Evolutionary conservation across 2,329 filamentous ascomycete species (phyloP).

Genomic region (Colletotrichum liriopes): DNA sequence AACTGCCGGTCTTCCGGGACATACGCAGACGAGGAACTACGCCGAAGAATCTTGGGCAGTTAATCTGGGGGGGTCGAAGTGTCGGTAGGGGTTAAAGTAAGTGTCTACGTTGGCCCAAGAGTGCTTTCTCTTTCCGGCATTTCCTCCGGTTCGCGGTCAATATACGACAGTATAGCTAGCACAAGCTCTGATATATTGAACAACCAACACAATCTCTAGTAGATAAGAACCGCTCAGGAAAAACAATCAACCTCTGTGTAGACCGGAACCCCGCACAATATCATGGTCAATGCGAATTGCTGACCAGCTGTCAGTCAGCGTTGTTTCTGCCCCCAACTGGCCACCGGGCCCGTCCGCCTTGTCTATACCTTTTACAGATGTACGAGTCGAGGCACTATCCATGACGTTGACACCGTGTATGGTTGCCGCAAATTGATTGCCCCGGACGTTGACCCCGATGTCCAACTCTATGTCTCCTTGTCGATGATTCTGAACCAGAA

Average conservation of each 20-base stretch:
- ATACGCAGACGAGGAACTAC: not conserved
- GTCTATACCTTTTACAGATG: not conserved
- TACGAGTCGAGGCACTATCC: slow-evolving; percentile 1
- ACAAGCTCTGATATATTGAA: not conserved
- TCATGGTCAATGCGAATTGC: slow-evolving; percentile 11
- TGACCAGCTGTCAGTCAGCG: not conserved
- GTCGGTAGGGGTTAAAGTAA: not conserved
- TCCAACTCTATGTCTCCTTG: not conserved
- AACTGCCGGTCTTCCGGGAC: not conserved
- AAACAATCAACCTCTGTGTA: not conserved
- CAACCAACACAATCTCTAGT: not conserved
- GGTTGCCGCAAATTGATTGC: slow-evolving; percentile 10
- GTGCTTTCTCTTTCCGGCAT: not conserved
- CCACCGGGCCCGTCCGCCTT: slow-evolving; percentile 1
- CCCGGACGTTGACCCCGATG: not conserved
- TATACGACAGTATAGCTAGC: not conserved
- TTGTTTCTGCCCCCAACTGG: slow-evolving; percentile 1
- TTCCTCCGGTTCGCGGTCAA: not conserved
- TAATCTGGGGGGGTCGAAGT: too few relatives aligned
- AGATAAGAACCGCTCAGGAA: not conserved
- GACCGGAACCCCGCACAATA: not conserved
- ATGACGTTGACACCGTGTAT: not conserved
- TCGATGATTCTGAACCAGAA: not conserved
- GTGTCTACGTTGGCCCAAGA: not conserved
- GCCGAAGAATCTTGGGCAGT: not conserved